phyloP scores from a whole-genome alignment of 805 yeast species.

The Sugiyamaella lignohabitans region DNA sequence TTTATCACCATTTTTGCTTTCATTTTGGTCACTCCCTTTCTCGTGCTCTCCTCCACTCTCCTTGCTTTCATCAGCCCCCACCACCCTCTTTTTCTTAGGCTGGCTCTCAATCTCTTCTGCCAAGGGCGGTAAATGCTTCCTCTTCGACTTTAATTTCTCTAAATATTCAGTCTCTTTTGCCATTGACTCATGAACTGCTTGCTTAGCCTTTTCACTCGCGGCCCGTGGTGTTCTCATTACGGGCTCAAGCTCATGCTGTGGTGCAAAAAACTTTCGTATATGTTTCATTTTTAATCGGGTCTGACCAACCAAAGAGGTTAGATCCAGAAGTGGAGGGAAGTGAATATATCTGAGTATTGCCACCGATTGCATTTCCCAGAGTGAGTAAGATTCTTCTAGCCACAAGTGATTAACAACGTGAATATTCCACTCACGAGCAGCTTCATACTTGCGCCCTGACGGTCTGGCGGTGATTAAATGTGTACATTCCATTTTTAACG shows the following conservation, averaged over 20 bases:
- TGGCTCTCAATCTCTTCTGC: constrained; percentile 38
- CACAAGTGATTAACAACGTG: constrained; percentile 72
- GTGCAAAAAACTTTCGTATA: constrained; percentile 37
- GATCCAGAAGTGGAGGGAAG: constrained; percentile 38
- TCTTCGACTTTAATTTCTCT: not conserved
- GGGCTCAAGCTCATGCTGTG: constrained; percentile 8
- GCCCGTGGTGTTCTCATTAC: constrained; percentile 23
- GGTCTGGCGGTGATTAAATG: constrained; percentile 64
- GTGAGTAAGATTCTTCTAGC: constrained; percentile 73
- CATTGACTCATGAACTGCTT: constrained; percentile 61
- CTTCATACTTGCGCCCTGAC: constrained; percentile 66
- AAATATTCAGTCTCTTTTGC: constrained; percentile 54
- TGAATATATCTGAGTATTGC: constrained; percentile 42
- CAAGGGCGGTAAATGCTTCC: constrained; percentile 27
- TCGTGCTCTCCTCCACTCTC: not conserved
- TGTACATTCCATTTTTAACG: constrained; percentile 56
- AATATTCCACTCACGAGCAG: constrained; percentile 65
- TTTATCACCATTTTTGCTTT: not conserved
- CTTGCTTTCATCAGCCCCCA: not conserved
- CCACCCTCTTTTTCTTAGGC: constrained; percentile 13
- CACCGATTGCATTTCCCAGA: constrained; percentile 51
- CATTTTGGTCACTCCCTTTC: not conserved
- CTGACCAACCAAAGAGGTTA: constrained; percentile 47
- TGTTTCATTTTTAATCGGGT: constrained; percentile 40
- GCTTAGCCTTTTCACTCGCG: constrained; percentile 63